Conservation (phyloP, 106 monocot genomes). For the Xerophyta viscosa region DNA sequence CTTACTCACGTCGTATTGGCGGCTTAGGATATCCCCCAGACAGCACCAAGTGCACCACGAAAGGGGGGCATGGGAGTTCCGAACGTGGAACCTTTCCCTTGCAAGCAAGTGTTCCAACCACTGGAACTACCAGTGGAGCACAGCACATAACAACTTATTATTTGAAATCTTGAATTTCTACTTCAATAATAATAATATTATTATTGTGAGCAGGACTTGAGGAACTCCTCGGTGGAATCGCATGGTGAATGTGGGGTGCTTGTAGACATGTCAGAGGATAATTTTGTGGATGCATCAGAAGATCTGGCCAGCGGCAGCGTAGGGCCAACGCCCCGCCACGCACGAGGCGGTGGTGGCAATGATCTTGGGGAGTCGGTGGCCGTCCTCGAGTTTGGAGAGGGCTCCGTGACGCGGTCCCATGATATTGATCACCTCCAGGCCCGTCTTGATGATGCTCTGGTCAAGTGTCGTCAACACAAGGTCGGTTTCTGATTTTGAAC, state of each 20-base stretch:
- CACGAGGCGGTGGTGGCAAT: slow-evolving; percentile 4
- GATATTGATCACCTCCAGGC: slow-evolving; percentile 19
- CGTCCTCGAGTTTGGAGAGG: slow-evolving; percentile 50
- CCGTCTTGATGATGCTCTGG: slow-evolving; percentile 21
- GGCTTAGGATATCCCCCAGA: too few relatives aligned
- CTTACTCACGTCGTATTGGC: too few relatives aligned
- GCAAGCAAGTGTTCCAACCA: too few relatives aligned
- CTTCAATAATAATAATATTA: too few relatives aligned
- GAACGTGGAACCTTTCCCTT: too few relatives aligned
- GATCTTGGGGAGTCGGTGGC: slow-evolving; percentile 62
- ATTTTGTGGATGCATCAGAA: slow-evolving; percentile 81
- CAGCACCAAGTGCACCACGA: too few relatives aligned
- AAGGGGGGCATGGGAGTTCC: too few relatives aligned
- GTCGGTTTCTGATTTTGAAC: slow-evolving; percentile 19
- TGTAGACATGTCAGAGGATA: slow-evolving; percentile 72
- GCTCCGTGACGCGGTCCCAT: slow-evolving; percentile 7
- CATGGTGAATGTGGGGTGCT: slow-evolving; percentile 61
- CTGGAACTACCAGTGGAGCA: too few relatives aligned
- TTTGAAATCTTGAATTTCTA: too few relatives aligned
- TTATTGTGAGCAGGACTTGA: slow-evolving; percentile 19
- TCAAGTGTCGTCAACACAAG: slow-evolving; percentile 70
- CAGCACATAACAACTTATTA: too few relatives aligned
- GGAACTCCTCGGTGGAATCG: slow-evolving; percentile 22
- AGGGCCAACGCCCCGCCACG: too few relatives aligned
- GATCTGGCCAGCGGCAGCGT: too few relatives aligned